These are phyloP conservation scores for Sclerotinia glacialis DNA, from an alignment of 2,329 filamentous ascomycete genomes.

Conservation along the genomic window DNA sequence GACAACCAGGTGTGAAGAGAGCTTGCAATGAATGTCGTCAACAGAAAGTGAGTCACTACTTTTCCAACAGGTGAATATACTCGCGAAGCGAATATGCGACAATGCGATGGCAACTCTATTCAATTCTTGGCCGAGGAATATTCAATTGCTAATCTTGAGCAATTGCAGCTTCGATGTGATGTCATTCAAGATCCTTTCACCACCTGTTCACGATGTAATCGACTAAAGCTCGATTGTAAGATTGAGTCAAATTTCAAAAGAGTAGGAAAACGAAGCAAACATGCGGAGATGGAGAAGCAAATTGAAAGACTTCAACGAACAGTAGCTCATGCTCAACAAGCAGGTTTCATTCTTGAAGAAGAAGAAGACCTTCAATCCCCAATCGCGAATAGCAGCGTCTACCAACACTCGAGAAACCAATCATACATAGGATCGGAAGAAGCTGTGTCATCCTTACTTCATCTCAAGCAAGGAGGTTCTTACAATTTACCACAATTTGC, in stretches of 20 bases:
- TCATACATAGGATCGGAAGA: conserved; percentile 67
- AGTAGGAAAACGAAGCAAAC: conserved; percentile 75
- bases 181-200: conserved; percentile 78
- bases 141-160: conserved; percentile 20
- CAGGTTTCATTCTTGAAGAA: conserved; percentile 55
- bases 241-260: conserved; percentile 88
- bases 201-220: conserved; percentile 73
- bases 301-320: conserved; percentile 66
- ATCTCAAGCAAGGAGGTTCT: conserved; percentile 63
- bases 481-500: conserved; percentile 40
- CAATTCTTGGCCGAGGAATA: neutral
- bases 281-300: conserved; percentile 83
- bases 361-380: conserved; percentile 60
- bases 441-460: conserved; percentile 63
- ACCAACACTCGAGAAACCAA: conserved; percentile 54
- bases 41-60: conserved; percentile 65
- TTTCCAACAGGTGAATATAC: neutral
- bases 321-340: conserved; percentile 57
- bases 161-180: conserved; percentile 72
- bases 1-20: conserved; percentile 69
- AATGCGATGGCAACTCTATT: neutral
- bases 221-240: conserved; percentile 77
- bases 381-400: conserved; percentile 54
- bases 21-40: conserved; percentile 84
- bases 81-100: neutral